phyloP scores from a whole-genome alignment of 148 eudicot species.

The Spergularia bocconei region DNA sequence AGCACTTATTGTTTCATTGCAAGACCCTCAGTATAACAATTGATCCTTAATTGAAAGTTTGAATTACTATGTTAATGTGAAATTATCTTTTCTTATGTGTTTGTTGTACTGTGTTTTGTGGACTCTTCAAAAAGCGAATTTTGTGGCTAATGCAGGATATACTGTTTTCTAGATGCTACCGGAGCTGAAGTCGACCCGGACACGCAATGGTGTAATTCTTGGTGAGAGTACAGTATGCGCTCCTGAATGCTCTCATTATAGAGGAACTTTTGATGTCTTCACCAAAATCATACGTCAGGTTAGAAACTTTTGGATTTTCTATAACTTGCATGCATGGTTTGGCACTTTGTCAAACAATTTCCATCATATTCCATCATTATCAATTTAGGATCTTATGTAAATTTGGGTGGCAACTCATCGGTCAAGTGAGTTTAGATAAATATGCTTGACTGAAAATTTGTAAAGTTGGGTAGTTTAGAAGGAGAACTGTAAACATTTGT shows the following conservation, averaged over 20 bases:
- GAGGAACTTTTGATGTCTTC: constrained; percentile 88
- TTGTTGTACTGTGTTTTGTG: not conserved
- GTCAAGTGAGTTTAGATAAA: not conserved
- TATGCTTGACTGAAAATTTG: not conserved
- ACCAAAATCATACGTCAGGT: constrained; percentile 77
- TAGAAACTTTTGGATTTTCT: constrained; percentile 20
- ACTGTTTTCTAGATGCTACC: constrained; percentile 54
- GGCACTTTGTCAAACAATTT: too few relatives aligned
- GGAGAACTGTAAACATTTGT: not conserved
- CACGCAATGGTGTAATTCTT: constrained; percentile 35
- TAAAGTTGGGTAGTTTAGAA: not conserved
- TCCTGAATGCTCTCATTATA: constrained; percentile 55
- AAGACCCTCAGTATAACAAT: not conserved
- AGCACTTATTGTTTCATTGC: not conserved
- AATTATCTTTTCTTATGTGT: not conserved
- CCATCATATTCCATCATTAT: not conserved
- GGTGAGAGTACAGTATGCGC: constrained; percentile 44
- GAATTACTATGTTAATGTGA: not conserved
- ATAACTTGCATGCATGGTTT: not conserved
- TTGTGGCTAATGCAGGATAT: constrained; percentile 14
- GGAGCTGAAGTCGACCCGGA: constrained; percentile 40
- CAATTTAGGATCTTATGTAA: not conserved
- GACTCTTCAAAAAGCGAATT: not conserved
- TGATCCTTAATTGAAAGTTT: not conserved
- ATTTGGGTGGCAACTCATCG: not conserved